Percentiles rank a stretch among this genome's conserved stretches.
Evolutionary conservation across 768 basidiomycete genomes (phyloP).

Genomic region (Chalciporus piperatus): DNA sequence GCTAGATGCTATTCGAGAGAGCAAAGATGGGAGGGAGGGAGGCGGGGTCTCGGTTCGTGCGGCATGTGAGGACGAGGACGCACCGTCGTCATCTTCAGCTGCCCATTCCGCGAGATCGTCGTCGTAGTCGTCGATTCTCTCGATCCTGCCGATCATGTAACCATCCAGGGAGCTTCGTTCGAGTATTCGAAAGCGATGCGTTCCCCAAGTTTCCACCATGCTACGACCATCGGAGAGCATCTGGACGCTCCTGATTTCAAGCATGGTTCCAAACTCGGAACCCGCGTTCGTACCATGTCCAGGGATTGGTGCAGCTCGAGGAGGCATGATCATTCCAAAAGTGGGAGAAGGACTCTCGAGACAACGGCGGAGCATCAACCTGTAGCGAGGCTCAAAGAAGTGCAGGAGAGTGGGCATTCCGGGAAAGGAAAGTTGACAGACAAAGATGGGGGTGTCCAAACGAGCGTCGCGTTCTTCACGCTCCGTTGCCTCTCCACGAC

Average conservation of each 20-base stretch:
- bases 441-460: conserved; percentile 88
- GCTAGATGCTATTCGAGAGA: conserved; percentile 15
- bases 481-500: conserved; percentile 60
- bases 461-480: conserved; percentile 75
- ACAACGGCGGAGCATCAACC: conserved; percentile 95
- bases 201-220: conserved; percentile 74
- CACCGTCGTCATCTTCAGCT: conserved; percentile 8
- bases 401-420: conserved; percentile 87
- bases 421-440: conserved; percentile 88
- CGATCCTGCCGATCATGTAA: conserved; percentile 82
- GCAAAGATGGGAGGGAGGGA: conserved; percentile 9
- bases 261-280: conserved; percentile 84
- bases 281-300: conserved; percentile 20
- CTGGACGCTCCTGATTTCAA: conserved; percentile 82
- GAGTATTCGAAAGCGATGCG: conserved; percentile 77
- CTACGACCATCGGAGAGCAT: conserved; percentile 89
- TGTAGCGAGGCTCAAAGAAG: conserved; percentile 93
- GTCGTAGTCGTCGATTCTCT: conserved; percentile 46
- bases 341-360: conserved; percentile 71
- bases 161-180: conserved; percentile 86
- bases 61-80: conserved; percentile 9
- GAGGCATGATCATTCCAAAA: conserved; percentile 93
- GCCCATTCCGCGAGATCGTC: conserved; percentile 33
- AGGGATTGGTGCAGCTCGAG: conserved; percentile 33
- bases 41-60: conserved; percentile 1